Percentiles rank a stretch among this genome's conserved stretches.
phyloP scores from a whole-genome alignment of 495 filamentous ascomycete genomes.

The Trichoderma erinaceum region DNA sequence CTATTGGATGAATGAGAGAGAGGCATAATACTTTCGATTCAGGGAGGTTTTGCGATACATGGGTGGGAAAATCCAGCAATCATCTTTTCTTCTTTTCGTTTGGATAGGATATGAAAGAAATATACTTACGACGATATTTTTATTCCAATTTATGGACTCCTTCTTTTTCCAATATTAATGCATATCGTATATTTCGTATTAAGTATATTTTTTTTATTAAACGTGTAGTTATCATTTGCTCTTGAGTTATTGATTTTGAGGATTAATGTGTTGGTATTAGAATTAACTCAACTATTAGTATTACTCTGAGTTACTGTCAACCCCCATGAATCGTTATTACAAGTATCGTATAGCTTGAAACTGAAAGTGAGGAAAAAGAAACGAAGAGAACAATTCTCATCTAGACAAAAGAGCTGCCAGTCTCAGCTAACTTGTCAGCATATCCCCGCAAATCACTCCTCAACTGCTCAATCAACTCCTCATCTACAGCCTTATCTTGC shows the following conservation, averaged over 20 bases:
- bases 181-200: neutral
- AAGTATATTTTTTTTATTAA: too few species aligned
- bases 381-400: too few species aligned
- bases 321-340: too few species aligned
- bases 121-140: neutral
- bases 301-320: too few species aligned
- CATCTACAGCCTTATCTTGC: slow-evolving; percentile 29
- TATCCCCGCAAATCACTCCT: slow-evolving; percentile 22
- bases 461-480: slow-evolving; percentile 24
- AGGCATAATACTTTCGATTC: neutral
- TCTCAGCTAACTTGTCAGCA: neutral
- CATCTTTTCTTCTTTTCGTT: neutral
- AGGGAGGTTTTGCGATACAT: neutral
- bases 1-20: neutral
- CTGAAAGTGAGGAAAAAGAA: neutral
- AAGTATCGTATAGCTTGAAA: neutral
- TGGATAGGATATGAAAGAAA: slow-evolving; percentile 1
- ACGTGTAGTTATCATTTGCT: too few species aligned
- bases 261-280: too few species aligned
- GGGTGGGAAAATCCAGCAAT: neutral
- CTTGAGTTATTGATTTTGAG: too few species aligned
- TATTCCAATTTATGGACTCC: neutral
- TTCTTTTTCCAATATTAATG: neutral
- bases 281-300: too few species aligned
- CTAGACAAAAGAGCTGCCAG: slow-evolving; percentile 1